Base-by-base conservation (phyloP, 2,329 filamentous ascomycete species). In the Cladosporium sp. region DNA sequence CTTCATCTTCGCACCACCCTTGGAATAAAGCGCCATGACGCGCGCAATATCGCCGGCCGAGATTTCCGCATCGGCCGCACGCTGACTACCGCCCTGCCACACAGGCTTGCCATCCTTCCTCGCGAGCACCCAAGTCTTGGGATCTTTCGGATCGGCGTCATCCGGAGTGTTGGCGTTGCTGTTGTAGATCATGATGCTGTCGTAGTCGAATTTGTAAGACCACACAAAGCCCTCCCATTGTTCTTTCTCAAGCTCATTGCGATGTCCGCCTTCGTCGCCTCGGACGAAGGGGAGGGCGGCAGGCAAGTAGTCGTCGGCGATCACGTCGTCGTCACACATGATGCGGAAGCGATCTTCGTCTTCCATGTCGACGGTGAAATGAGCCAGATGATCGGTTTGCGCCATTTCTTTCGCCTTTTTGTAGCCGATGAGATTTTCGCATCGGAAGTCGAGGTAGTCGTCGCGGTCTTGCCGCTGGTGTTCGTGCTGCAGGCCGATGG, bases 141-240 rank as follows among this genome's bases (percentile, higher is more conserved):
- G 42, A 2, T 51, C 17, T 22, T 7, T 29, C 1, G 17, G 15
- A 4, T 51, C 41, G 3, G 24, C 37, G n/a, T 40, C 24, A 3
- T 8, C 11, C 4, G 43, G 36, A 4, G 18, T 18, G 22, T 17
- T 13, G 13, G 41, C 41, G 13, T 39, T 36, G 22, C 39, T 43
- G 17, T 36, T 45, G 32, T 51, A 51, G 17, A 51, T 40, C 49
- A 51, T 51, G 13, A 51, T 47, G 20, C 49, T 51, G 13, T 47
- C 34, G 12, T 38, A 51, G n/a, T 51, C 49, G 20, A 51, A 51
- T 12, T 22, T 7, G 7, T 51, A 11, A 5, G 36, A 47, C 5
- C 32, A 22, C 15, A 22, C 24, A n/a, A 40, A 51, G 8, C 7
- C n/a, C 9, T 41, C 27, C 24, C 24, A 51, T 11, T 48, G 27